Conservation (phyloP, 1,284 basidiomycete species). For the Ceratobasidium sp. region DNA sequence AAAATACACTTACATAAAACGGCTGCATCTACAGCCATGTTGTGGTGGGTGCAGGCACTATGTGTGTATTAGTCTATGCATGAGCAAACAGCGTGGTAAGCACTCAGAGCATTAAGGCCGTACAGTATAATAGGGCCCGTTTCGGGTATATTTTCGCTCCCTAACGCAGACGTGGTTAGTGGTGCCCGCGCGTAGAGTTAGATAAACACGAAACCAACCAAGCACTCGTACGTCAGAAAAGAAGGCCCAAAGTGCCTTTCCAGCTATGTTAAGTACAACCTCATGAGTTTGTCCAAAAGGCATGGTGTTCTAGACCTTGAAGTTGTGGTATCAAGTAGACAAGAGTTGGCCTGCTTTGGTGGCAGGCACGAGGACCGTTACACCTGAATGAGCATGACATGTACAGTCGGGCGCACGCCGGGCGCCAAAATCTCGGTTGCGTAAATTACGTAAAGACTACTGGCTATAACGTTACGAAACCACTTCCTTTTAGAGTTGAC, state of each 20-base stretch:
- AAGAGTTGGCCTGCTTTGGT: slow-evolving; percentile 7
- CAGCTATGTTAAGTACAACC: slow-evolving; percentile 75
- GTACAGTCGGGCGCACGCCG: no score
- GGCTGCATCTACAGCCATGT: slow-evolving; percentile 91
- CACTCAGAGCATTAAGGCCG: slow-evolving; percentile 56
- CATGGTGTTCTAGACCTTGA: slow-evolving; percentile 51
- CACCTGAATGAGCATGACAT: neutral
- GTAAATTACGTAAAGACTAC: neutral
- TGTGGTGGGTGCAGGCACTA: slow-evolving; percentile 89
- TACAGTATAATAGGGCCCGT: slow-evolving; percentile 91
- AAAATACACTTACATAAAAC: slow-evolving; percentile 74
- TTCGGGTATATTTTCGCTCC: slow-evolving; percentile 79
- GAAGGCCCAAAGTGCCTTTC: slow-evolving; percentile 83
- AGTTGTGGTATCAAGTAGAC: slow-evolving; percentile 25
- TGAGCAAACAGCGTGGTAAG: slow-evolving; percentile 5
- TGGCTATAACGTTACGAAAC: no score
- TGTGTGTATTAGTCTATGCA: no score
- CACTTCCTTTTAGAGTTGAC: no score
- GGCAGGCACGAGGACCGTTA: slow-evolving; percentile 17
- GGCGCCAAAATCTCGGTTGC: slow-evolving; percentile 2
- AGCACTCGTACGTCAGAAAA: slow-evolving; percentile 88
- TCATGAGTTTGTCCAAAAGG: slow-evolving; percentile 69
- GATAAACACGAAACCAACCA: slow-evolving; percentile 61
- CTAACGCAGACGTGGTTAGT: neutral
- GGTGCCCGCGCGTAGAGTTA: neutral